A percentile compares a stretch with the other conserved stretches of the same genome.
Evolutionary conservation across 495 filamentous ascomycete genomes (phyloP).

Genomic region (Cercophora scortea): DNA sequence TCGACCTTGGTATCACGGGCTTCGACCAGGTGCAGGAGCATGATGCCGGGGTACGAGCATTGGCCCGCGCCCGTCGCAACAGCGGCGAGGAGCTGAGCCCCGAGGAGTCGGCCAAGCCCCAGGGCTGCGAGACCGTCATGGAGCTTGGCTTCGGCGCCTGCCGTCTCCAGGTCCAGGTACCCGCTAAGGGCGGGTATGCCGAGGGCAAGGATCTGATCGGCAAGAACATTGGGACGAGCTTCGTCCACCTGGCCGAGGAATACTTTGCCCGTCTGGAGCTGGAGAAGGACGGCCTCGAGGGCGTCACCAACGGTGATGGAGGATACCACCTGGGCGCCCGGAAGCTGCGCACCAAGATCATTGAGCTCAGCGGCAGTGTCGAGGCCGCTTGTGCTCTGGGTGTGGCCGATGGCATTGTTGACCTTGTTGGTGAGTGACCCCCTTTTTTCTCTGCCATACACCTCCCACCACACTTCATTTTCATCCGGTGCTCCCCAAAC

Average conservation of each 20-base stretch:
- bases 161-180: slow-evolving; percentile 92
- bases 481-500: background rate
- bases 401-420: slow-evolving; percentile 93
- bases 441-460: background rate
- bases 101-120: slow-evolving; percentile 29
- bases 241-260: slow-evolving; percentile 67
- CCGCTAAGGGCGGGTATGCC: slow-evolving; percentile 67
- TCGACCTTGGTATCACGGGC: slow-evolving; percentile 92
- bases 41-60: slow-evolving; percentile 60
- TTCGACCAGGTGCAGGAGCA: slow-evolving; percentile 89
- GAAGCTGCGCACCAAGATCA: slow-evolving; percentile 71
- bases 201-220: slow-evolving; percentile 73
- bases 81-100: slow-evolving; percentile 42
- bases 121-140: slow-evolving; percentile 70
- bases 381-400: slow-evolving; percentile 94
- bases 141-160: slow-evolving; percentile 87
- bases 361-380: slow-evolving; percentile 89
- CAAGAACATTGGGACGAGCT: slow-evolving; percentile 94
- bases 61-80: slow-evolving; percentile 41
- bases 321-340: slow-evolving; percentile 21
- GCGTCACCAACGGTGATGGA: slow-evolving; percentile 16
- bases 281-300: slow-evolving; percentile 33
- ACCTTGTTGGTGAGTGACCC: slow-evolving; percentile 74
- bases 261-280: slow-evolving; percentile 77
- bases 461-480: too few relatives aligned